A percentile compares a stretch with the other conserved stretches of the same genome.
Evolutionary conservation across 2,329 filamentous ascomycete genomes (phyloP).

Genomic region (Botrytis porri): DNA sequence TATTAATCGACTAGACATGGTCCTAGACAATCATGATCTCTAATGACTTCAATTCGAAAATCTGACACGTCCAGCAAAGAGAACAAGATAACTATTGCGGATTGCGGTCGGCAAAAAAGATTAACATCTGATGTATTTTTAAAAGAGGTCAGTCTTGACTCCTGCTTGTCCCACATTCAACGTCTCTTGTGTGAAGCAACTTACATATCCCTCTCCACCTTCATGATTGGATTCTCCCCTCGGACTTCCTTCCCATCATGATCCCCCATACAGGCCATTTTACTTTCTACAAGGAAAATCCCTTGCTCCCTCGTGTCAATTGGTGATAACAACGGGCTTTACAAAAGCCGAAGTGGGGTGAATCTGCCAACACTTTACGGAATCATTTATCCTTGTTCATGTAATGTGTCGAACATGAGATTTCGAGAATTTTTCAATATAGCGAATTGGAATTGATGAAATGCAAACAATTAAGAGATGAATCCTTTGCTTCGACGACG

Average conservation of each 20-base stretch:
- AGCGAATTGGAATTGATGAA: not conserved
- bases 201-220: not conserved
- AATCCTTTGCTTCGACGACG: not conserved
- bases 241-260: not conserved
- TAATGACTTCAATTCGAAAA: not conserved
- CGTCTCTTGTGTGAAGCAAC: not conserved
- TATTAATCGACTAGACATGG: not conserved
- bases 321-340: not conserved
- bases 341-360: not conserved
- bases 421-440: not conserved
- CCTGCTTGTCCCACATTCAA: not conserved
- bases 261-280: not conserved
- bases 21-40: not conserved
- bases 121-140: not conserved
- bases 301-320: conserved; percentile 2
- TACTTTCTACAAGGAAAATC: not conserved
- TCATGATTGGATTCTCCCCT: not conserved
- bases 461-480: not conserved
- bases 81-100: not conserved
- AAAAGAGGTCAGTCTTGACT: not conserved
- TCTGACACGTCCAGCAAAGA: not conserved
- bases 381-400: not conserved
- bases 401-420: not conserved
- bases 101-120: not conserved
- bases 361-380: not conserved